Evolutionary conservation across 2,329 filamentous ascomycete genomes (phyloP).

Genomic region (Beauveria australis): DNA sequence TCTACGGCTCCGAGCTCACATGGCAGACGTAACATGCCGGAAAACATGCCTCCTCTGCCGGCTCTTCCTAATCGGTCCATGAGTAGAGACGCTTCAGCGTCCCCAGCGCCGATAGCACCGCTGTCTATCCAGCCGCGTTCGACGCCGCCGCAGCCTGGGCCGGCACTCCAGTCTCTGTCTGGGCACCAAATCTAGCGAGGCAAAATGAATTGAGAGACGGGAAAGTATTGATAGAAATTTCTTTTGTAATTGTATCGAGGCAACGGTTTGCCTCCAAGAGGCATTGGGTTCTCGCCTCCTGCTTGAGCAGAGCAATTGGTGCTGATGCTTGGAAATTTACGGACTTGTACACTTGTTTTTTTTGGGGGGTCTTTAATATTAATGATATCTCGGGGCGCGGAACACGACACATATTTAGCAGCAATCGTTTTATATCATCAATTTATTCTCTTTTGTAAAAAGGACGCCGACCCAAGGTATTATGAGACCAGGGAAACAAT

Average conservation of each 20-base stretch:
- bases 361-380: neutral
- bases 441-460: neutral
- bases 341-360: neutral
- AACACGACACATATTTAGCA: neutral
- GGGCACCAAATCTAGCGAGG: neutral
- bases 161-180: neutral
- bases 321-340: neutral
- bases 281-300: neutral
- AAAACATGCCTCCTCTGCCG: constrained; percentile 13
- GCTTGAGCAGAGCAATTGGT: neutral
- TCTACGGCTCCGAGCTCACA: neutral
- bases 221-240: neutral
- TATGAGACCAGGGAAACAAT: too few relatives aligned
- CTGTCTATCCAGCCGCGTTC: neutral
- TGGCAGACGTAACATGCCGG: neutral
- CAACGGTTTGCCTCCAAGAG: neutral
- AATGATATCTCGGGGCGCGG: neutral
- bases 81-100: constrained; percentile 1
- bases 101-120: neutral
- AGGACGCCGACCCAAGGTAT: too few relatives aligned
- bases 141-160: neutral
- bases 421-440: neutral
- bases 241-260: neutral
- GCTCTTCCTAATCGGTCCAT: constrained; percentile 11
- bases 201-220: neutral